A percentile compares a stretch with the other conserved stretches of the same genome.
phyloP scores from a whole-genome alignment of 2,329 filamentous ascomycete genomes.

The Periconia macrospinosa region DNA sequence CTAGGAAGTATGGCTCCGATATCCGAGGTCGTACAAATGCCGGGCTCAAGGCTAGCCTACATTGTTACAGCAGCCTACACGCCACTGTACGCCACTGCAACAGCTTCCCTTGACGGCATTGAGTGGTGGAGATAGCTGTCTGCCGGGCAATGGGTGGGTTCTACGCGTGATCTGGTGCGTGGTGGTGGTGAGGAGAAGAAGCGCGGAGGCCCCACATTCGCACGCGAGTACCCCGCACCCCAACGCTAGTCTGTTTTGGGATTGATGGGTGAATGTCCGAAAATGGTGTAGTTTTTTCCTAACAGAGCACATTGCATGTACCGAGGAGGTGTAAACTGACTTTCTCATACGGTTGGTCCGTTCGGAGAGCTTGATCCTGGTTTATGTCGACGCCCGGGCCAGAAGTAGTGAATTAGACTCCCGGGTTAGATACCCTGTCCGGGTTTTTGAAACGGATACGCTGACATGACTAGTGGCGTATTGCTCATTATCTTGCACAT shows the following conservation, averaged over 20 bases:
- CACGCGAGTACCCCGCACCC: conserved; percentile 21
- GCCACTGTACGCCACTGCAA: not conserved
- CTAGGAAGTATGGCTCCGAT: conserved; percentile 23
- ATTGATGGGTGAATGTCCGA: not conserved
- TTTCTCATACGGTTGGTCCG: no score
- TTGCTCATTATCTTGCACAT: no score
- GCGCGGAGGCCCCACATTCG: conserved; percentile 24
- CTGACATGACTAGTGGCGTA: no score
- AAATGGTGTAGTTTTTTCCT: not conserved
- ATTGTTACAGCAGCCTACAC: not conserved
- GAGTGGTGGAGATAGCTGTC: conserved; percentile 14
- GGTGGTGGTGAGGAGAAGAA: not conserved
- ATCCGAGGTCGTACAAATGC: conserved; percentile 13
- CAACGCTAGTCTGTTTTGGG: conserved; percentile 7
- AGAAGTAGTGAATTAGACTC: no score
- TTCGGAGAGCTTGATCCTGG: conserved; percentile 15
- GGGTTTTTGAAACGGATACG: no score
- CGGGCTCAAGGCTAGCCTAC: conserved; percentile 3
- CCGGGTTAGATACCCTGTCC: no score
- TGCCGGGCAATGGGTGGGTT: conserved; percentile 15
- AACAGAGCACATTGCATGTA: not conserved
- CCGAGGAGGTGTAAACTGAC: no score
- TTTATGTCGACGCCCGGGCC: no score
- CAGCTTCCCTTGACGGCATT: no score
- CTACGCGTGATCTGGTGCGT: conserved; percentile 11